phyloP scores from a whole-genome alignment of 2,329 filamentous ascomycete genomes.

The Cladorrhinum sp. region DNA sequence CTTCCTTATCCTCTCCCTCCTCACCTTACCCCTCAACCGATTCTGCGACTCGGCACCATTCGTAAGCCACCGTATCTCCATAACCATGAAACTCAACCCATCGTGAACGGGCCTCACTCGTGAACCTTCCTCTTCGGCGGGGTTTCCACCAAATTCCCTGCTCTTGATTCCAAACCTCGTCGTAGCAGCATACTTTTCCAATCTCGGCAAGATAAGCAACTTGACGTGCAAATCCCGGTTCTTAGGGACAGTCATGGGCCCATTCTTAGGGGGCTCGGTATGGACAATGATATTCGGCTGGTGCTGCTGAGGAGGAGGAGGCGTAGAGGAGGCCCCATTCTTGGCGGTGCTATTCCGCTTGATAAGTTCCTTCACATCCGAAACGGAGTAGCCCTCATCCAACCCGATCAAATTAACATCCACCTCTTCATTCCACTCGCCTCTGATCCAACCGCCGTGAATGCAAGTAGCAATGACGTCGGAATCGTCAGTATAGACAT shows the following conservation, averaged over 20 bases:
- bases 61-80: conserved; percentile 79
- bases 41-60: conserved; percentile 63
- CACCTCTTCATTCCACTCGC: conserved; percentile 79
- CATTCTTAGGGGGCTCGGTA: conserved; percentile 53
- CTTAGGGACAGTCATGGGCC: conserved; percentile 61
- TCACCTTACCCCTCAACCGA: conserved; percentile 53
- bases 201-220: conserved; percentile 73
- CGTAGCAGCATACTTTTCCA: conserved; percentile 72
- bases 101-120: conserved; percentile 54
- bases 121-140: neutral
- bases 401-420: conserved; percentile 66
- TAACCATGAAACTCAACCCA: conserved; percentile 84
- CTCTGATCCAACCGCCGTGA: conserved; percentile 87
- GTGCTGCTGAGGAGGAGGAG: conserved; percentile 32
- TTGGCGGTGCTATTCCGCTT: conserved; percentile 26
- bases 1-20: conserved; percentile 55
- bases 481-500: conserved; percentile 93
- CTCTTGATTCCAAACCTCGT: conserved; percentile 80
- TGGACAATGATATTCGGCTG: conserved; percentile 41
- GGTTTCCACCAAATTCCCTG: conserved; percentile 65
- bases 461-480: conserved; percentile 91
- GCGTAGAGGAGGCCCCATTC: neutral
- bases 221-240: conserved; percentile 85
- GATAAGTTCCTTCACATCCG: conserved; percentile 31
- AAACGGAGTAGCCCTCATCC: conserved; percentile 35